phyloP scores from a whole-genome alignment of 192 early-diverging fungal genomes.

The Coemansia asiatica region DNA sequence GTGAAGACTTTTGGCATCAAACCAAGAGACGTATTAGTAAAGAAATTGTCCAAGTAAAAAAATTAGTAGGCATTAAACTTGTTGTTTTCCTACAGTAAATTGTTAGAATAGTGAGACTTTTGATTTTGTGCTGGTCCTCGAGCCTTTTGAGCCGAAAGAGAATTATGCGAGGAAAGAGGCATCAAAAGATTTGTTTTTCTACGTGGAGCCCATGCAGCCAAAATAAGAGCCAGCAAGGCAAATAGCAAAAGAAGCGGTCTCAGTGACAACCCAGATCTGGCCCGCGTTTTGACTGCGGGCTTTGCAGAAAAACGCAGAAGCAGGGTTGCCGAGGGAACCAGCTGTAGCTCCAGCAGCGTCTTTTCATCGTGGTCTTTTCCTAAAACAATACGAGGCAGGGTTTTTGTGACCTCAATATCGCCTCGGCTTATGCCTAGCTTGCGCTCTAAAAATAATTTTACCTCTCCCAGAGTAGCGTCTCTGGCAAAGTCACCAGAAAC shows the following conservation, averaged over 20 bases:
- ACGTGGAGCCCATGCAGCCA: too few relatives aligned
- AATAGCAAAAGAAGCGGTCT: not conserved
- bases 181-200: too few relatives aligned
- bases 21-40: too few relatives aligned
- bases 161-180: too few relatives aligned
- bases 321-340: constrained; percentile 32
- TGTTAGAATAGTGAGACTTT: too few relatives aligned
- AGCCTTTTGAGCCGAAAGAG: too few relatives aligned
- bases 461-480: not conserved
- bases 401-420: not conserved
- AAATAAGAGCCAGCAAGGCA: not conserved
- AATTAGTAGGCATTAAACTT: too few relatives aligned
- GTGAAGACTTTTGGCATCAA: too few relatives aligned
- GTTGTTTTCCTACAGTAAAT: too few relatives aligned
- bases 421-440: not conserved
- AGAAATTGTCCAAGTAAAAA: too few relatives aligned
- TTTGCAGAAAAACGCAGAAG: not conserved
- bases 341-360: constrained; percentile 19
- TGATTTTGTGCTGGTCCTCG: not conserved
- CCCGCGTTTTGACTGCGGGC: not conserved
- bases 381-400: not conserved
- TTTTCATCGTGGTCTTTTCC: constrained; percentile 2
- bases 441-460: not conserved
- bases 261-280: not conserved
- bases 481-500: not conserved